These are phyloP conservation scores for Dimocarpus longan DNA, from an alignment of 345 rosid species.

Conservation along the genomic window DNA sequence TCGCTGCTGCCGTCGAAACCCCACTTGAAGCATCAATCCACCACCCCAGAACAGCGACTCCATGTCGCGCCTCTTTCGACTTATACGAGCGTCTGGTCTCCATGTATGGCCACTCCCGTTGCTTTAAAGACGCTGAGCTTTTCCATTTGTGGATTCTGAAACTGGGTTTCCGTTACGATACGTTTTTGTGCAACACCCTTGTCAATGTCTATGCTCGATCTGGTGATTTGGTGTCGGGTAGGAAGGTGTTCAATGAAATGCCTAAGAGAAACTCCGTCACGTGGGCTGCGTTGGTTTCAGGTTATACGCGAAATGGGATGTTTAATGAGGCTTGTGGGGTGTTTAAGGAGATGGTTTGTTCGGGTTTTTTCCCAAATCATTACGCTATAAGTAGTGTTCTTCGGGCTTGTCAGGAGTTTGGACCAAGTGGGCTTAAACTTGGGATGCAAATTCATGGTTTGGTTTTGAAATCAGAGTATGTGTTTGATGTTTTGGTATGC, in stretches of 20 bases:
- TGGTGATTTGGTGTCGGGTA: constrained; percentile 54
- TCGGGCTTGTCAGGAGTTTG: constrained; percentile 68
- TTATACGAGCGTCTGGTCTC: constrained; percentile 36
- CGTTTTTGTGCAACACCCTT: constrained; percentile 69
- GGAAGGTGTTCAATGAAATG: constrained; percentile 77
- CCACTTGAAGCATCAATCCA: constrained; percentile 22
- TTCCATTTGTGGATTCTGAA: constrained; percentile 54
- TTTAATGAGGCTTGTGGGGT: constrained; percentile 50
- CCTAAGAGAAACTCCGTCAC: constrained; percentile 64
- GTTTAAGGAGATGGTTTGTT: constrained; percentile 58
- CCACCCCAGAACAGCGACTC: constrained; percentile 19
- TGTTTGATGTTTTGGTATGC: constrained; percentile 54
- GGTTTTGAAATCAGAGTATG: constrained; percentile 53
- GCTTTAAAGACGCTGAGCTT: constrained; percentile 42
- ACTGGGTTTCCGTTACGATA: constrained; percentile 49
- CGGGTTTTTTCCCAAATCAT: constrained; percentile 51
- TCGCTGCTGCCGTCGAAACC: constrained; percentile 4
- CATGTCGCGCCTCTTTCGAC: constrained; percentile 20
- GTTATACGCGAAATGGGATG: constrained; percentile 56
- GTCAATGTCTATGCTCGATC: constrained; percentile 49
- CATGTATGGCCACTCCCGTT: constrained; percentile 33
- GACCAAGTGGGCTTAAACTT: constrained; percentile 42
- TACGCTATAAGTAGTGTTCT: constrained; percentile 73
- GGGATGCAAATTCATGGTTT: constrained; percentile 82
- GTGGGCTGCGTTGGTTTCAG: constrained; percentile 86